Conservation (phyloP, 2,329 filamentous ascomycete genomes). For the Amauroascus niger region DNA sequence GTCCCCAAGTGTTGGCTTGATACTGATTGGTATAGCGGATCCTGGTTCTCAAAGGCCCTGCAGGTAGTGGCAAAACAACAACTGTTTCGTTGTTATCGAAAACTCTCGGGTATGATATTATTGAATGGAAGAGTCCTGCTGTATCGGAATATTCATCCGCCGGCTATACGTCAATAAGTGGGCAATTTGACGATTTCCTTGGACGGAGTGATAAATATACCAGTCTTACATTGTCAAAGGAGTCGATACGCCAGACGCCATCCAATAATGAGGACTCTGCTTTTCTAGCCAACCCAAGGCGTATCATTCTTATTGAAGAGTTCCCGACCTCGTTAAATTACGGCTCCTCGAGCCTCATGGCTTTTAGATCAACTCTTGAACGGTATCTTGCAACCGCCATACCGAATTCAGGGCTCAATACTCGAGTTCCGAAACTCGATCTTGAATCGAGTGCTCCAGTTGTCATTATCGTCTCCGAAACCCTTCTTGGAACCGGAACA, state of each 20-base stretch:
- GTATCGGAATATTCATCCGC: constrained; percentile 50
- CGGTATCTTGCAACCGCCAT: constrained; percentile 63
- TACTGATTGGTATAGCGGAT: constrained; percentile 49
- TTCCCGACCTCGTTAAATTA: constrained; percentile 67
- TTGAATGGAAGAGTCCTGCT: constrained; percentile 85
- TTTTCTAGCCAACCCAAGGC: constrained; percentile 27
- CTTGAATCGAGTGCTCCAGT: constrained; percentile 55
- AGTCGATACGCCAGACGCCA: constrained; percentile 3
- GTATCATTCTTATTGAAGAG: constrained; percentile 68
- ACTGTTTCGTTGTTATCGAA: constrained; percentile 69
- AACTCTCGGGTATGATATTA: constrained; percentile 63
- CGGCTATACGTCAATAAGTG: constrained; percentile 59
- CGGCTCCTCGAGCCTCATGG: constrained; percentile 53
- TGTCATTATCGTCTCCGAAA: constrained; percentile 86
- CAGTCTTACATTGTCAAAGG: constrained; percentile 48
- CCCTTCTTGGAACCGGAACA: constrained; percentile 72
- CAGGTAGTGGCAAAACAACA: constrained; percentile 87
- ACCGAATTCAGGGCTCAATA: constrained; percentile 40
- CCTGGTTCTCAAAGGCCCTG: constrained; percentile 77
- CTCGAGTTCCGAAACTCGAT: constrained; percentile 19
- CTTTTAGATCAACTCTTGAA: constrained; percentile 66
- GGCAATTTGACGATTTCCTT: constrained; percentile 88
- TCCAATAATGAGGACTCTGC: not conserved
- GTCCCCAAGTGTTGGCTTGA: not conserved
- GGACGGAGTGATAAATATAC: constrained; percentile 70